phyloP scores from a whole-genome alignment of 1,284 basidiomycete genomes.

The Leccinum pachyderme region DNA sequence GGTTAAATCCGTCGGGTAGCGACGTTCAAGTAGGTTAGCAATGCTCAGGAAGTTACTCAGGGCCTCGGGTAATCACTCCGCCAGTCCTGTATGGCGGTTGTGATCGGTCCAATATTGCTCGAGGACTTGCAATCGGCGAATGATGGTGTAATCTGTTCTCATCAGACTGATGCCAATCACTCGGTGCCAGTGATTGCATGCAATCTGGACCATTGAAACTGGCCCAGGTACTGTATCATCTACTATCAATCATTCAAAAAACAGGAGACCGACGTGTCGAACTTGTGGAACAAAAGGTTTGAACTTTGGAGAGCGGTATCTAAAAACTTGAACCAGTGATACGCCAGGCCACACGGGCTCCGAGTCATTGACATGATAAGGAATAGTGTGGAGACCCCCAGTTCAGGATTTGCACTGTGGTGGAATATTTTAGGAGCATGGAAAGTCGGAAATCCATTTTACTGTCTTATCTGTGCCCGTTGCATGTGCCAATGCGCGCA shows the following conservation, averaged over 20 bases:
- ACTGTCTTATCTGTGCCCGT: not conserved
- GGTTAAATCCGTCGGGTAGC: not conserved
- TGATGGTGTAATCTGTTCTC: not conserved
- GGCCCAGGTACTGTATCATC: no score
- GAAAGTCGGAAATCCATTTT: not conserved
- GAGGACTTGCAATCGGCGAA: not conserved
- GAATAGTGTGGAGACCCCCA: no score
- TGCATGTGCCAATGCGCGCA: not conserved
- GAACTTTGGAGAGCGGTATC: no score
- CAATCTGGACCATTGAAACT: no score
- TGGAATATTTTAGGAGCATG: not conserved
- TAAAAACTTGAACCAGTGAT: no score
- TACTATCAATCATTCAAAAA: no score
- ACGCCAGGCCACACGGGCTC: no score
- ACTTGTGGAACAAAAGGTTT: no score
- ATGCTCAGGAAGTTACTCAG: not conserved
- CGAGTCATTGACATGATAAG: no score
- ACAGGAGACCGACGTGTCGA: no score
- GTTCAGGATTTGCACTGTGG: not conserved
- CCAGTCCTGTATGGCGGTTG: not conserved
- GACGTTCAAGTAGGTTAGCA: constrained; percentile 1
- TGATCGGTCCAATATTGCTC: not conserved
- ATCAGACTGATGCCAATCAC: no score
- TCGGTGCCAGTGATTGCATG: no score
- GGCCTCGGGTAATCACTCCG: not conserved